Evolutionary conservation across 2,329 filamentous ascomycete genomes (phyloP).

Genomic region (Claviceps africana): DNA sequence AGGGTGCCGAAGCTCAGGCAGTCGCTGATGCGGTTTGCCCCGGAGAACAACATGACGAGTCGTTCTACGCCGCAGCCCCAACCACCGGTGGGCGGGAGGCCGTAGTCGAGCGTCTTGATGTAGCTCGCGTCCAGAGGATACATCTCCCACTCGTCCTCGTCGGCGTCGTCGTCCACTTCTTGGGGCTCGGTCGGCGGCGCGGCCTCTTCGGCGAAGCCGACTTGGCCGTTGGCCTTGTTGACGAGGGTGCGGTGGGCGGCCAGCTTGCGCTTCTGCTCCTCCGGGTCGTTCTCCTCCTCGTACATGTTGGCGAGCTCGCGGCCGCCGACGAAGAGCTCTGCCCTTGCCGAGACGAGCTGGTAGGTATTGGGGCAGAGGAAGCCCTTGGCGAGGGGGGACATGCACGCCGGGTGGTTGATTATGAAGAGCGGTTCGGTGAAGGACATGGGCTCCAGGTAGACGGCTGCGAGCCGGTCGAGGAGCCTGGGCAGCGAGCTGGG

Average conservation of each 20-base stretch:
- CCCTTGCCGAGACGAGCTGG: constrained; percentile 66
- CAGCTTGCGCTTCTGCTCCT: constrained; percentile 76
- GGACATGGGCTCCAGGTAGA: constrained; percentile 68
- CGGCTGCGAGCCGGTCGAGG: constrained; percentile 65
- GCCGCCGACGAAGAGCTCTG: constrained; percentile 69
- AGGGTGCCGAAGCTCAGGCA: constrained; percentile 81
- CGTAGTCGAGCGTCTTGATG: constrained; percentile 70
- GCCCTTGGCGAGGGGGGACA: constrained; percentile 84
- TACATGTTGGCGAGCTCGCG: constrained; percentile 92
- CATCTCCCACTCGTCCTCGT: constrained; percentile 30
- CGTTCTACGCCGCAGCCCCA: constrained; percentile 93
- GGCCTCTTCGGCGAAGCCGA: constrained; percentile 15
- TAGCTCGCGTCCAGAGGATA: constrained; percentile 62
- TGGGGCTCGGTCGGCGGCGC: too few species aligned
- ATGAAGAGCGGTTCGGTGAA: constrained; percentile 62
- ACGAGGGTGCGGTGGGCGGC: constrained; percentile 33
- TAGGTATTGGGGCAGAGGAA: constrained; percentile 53
- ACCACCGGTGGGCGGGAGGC: constrained; percentile 85
- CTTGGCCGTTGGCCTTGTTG: constrained; percentile 19
- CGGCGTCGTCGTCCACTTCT: not conserved
- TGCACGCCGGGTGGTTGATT: constrained; percentile 74
- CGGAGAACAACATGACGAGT: constrained; percentile 80
- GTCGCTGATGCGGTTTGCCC: constrained; percentile 65
- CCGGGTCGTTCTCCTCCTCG: constrained; percentile 92
- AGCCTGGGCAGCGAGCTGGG: constrained; percentile 47